A percentile compares a stretch with the other conserved stretches of the same genome.
Evolutionary conservation across 805 yeast species (phyloP).

Genomic region (Candida germanica): DNA sequence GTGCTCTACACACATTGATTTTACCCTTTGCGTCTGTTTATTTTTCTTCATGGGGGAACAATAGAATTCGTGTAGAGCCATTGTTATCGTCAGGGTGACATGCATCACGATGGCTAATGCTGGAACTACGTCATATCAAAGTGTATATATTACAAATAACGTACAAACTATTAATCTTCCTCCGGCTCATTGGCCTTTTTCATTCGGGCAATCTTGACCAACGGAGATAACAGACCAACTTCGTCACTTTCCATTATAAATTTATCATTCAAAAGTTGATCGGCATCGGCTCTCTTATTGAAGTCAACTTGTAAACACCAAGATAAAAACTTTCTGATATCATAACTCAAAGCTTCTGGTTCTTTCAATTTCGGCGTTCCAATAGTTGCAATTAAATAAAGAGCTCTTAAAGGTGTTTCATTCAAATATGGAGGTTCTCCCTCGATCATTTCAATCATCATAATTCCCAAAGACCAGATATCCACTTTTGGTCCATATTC

Average conservation of each 20-base stretch:
- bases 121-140: no score
- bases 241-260: conserved; percentile 64
- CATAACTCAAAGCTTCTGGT: conserved; percentile 71
- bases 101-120: no score
- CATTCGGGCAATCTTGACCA: conserved; percentile 70
- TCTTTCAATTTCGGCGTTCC: conserved; percentile 94
- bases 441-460: conserved; percentile 98
- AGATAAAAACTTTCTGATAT: conserved; percentile 65
- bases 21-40: no score
- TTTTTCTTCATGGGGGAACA: no score
- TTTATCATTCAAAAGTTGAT: conserved; percentile 62
- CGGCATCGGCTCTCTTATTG: conserved; percentile 75
- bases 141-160: no score
- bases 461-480: conserved; percentile 96
- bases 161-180: conserved; percentile 3
- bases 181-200: conserved; percentile 46
- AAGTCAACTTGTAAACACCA: conserved; percentile 82
- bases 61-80: no score
- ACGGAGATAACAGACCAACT: conserved; percentile 61
- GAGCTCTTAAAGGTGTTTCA: conserved; percentile 91
- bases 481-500: conserved; percentile 97
- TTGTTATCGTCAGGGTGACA: no score
- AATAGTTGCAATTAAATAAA: conserved; percentile 90
- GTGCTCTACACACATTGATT: no score
- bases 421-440: conserved; percentile 98